These are phyloP conservation scores for Euphorbia celastroides DNA, from an alignment of 441 rosid genomes.

Conservation along the genomic window DNA sequence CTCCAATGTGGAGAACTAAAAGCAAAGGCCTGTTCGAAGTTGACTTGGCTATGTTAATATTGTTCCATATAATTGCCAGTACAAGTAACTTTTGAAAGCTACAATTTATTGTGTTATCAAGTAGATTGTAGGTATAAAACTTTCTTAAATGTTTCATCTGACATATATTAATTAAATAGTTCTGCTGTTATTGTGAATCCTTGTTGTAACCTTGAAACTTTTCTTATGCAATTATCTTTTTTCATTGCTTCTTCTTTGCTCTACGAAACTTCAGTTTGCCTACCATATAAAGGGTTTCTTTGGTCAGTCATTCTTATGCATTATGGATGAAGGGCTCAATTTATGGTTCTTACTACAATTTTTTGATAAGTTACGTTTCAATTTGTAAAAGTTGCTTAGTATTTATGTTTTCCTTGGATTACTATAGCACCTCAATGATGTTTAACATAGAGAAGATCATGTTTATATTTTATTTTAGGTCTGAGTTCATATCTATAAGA, in stretches of 20 bases:
- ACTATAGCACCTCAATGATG: background rate
- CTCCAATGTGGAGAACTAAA: background rate
- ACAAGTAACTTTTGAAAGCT: background rate
- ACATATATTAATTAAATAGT: background rate
- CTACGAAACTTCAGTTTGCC: background rate
- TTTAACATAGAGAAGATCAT: background rate
- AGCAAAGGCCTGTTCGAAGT: slow-evolving; percentile 1
- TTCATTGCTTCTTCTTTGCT: background rate
- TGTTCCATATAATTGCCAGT: slow-evolving; percentile 1
- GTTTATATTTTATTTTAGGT: background rate
- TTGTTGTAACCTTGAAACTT: background rate
- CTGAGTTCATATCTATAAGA: slow-evolving; percentile 2
- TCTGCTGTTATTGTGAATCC: background rate
- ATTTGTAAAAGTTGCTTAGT: slow-evolving; percentile 1
- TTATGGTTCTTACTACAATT: background rate
- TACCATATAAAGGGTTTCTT: background rate
- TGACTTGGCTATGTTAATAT: background rate
- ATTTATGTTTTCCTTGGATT: background rate
- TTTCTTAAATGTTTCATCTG: background rate
- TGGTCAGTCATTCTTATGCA: background rate
- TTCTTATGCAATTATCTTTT: background rate
- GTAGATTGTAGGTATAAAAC: background rate
- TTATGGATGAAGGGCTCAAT: background rate
- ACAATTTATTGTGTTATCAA: background rate
- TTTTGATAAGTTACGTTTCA: background rate